Evolutionary conservation across 352 stramenopile genomes (phyloP), one percentile per base, ranked within the genome.

Genomic region (Hyaloperonospora brassicae): DNA sequence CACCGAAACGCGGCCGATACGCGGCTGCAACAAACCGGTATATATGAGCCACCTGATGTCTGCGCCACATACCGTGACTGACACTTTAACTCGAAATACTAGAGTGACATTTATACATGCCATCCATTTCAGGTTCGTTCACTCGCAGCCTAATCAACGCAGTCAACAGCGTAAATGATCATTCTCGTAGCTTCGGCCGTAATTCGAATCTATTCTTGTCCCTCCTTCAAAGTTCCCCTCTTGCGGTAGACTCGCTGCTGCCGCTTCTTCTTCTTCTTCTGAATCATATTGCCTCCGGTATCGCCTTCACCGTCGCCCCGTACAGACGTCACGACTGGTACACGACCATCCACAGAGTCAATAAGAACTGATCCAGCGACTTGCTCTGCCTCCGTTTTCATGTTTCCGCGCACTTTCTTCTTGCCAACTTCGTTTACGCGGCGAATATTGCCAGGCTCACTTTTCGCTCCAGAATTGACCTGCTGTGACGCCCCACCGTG

Each of bases 231-330:
- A 1, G 34, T 35, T 27, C 46, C 43, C 40, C 40, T 42, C 27
- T 69, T 66, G 49, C 53, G 61, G 13, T 50, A 27, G 8, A 24
- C 55, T 50, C 36, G 46, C 45, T 56, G 49, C 39, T 55, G 56
- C 60, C 61, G 57, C 13, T 55, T 66, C 35, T 66, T 68, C 45
- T 59, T 72, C 52, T 64, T 72, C 13, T 58, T n/a, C n/a, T n/a
- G 55, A 30, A 36, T 47, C 12, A 27, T 13, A 34, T 66, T 72
- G 43, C 34, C 56, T 11, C 48, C 3, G 47, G 46, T 62, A 22
- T 10, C 45, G 35, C 34, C 27, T 23, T 61, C 53, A 21, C 13
- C 45, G 10, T 62, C 34, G 34, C 50, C n/a, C 3, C 49, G 50
- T 38, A 45, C 41, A 25, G 48, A 5, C 11, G 43, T 40, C 47